A percentile compares a stretch with the other conserved stretches of the same genome.
Evolutionary conservation across 1,284 basidiomycete species (phyloP).

Genomic region (Xerocomus cyaneibrunnescens): DNA sequence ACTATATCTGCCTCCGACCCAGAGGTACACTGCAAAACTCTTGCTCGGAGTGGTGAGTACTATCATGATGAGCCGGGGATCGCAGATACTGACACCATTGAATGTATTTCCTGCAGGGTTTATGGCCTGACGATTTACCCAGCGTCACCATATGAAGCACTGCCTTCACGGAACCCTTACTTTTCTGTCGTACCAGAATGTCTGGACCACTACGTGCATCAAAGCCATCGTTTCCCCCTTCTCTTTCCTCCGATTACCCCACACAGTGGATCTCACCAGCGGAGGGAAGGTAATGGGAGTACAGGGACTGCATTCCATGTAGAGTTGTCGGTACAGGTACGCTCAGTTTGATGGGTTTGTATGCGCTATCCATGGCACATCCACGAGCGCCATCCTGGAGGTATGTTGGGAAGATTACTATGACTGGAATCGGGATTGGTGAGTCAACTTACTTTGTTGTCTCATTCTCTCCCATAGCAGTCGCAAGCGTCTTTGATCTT

Average conservation of each 20-base stretch:
- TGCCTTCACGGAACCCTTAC: background rate
- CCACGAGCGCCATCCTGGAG: slow-evolving; percentile 47
- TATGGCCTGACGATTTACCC: background rate
- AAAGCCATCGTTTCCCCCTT: background rate
- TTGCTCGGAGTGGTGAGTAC: background rate
- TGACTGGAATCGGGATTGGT: slow-evolving; percentile 53
- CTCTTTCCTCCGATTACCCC: background rate
- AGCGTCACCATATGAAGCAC: background rate
- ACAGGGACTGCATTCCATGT: slow-evolving; percentile 52
- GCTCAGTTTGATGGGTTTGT: slow-evolving; percentile 48
- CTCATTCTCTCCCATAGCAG: background rate
- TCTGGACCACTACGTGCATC: slow-evolving; percentile 17
- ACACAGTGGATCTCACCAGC: slow-evolving; percentile 1
- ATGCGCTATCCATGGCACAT: slow-evolving; percentile 51
- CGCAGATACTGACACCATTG: background rate
- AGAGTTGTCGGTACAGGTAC: slow-evolving; percentile 49
- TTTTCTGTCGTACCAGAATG: slow-evolving; percentile 6
- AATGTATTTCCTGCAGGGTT: background rate
- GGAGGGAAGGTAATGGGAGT: slow-evolving; percentile 12
- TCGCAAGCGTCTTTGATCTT: background rate
- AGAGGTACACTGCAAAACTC: background rate
- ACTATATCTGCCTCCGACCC: too few relatives aligned
- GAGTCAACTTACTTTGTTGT: slow-evolving; percentile 13
- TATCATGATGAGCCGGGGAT: background rate
- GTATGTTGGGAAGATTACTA: slow-evolving; percentile 45